Conservation (phyloP, 2,329 filamentous ascomycete genomes). For the Trichoderma arundinaceum region DNA sequence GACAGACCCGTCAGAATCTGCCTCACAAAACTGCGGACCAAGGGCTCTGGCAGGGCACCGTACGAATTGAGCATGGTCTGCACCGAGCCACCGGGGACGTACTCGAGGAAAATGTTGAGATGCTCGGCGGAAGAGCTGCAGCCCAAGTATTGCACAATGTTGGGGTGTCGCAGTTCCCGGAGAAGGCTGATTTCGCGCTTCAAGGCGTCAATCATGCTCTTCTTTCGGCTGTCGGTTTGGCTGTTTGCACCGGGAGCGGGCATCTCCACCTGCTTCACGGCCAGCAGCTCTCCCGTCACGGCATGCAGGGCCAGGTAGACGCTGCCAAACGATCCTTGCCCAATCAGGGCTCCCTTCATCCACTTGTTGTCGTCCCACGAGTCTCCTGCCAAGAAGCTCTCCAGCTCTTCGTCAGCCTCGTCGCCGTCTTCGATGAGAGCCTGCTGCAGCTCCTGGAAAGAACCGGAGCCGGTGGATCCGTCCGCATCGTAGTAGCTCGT, state of each 20-base stretch:
- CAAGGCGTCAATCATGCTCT: constrained; percentile 95
- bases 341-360: constrained; percentile 98
- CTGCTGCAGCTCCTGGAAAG: constrained; percentile 82
- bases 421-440: constrained; percentile 90
- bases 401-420: constrained; percentile 85
- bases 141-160: constrained; percentile 97
- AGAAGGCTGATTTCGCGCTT: constrained; percentile 96
- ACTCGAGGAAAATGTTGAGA: constrained; percentile 99
- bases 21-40: constrained; percentile 94
- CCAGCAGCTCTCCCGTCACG: constrained; percentile 95
- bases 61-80: constrained; percentile 99
- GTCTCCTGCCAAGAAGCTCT: constrained; percentile 88
- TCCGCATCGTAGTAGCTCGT: constrained; percentile 88
- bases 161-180: constrained; percentile 90
- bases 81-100: constrained; percentile 95
- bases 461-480: constrained; percentile 72
- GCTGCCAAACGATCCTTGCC: constrained; percentile 93
- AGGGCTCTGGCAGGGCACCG: constrained; percentile 87
- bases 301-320: constrained; percentile 95
- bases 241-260: constrained; percentile 78
- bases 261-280: constrained; percentile 96
- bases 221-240: constrained; percentile 87
- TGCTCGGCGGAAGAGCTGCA: constrained; percentile 89
- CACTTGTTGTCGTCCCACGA: constrained; percentile 97
- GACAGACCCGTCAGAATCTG: constrained; percentile 93